Conservation (phyloP, 2,329 filamentous ascomycete genomes). For the Xylaria digitata region DNA sequence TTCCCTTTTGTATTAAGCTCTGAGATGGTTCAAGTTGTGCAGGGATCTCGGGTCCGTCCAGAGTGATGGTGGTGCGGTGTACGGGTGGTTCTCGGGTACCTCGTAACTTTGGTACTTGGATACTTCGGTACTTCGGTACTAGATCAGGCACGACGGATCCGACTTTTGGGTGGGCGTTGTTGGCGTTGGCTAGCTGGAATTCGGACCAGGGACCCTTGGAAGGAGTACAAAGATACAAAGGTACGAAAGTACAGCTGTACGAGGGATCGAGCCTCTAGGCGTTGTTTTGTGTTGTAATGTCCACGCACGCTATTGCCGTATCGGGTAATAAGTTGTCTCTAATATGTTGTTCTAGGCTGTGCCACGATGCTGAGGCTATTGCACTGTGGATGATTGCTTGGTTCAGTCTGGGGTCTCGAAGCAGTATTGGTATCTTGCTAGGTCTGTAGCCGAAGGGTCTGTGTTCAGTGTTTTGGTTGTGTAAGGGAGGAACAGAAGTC, state of each 20-base stretch:
- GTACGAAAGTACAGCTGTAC: slow-evolving; percentile 20
- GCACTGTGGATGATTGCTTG: slow-evolving; percentile 30
- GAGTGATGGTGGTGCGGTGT: slow-evolving; percentile 38
- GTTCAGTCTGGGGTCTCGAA: slow-evolving; percentile 15
- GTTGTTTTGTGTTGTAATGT: slow-evolving; percentile 16
- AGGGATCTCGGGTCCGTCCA: slow-evolving; percentile 41
- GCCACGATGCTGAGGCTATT: slow-evolving; percentile 33
- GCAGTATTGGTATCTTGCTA: background rate
- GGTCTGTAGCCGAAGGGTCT: background rate
- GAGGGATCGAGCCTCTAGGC: slow-evolving; percentile 12
- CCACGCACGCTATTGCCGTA: slow-evolving; percentile 22
- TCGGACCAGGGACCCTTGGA: slow-evolving; percentile 21
- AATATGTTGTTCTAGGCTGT: slow-evolving; percentile 25
- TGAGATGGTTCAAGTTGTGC: slow-evolving; percentile 43
- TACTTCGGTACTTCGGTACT: slow-evolving; percentile 34
- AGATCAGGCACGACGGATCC: slow-evolving; percentile 38
- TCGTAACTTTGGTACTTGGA: slow-evolving; percentile 33
- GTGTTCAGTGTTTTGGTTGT: slow-evolving; percentile 15
- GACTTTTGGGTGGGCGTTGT: slow-evolving; percentile 37
- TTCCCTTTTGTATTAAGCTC: slow-evolving; percentile 49
- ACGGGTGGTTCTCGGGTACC: slow-evolving; percentile 28
- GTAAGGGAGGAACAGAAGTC: slow-evolving; percentile 10
- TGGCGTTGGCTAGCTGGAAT: slow-evolving; percentile 39
- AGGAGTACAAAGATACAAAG: slow-evolving; percentile 18
- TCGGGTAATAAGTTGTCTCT: slow-evolving; percentile 34